phyloP scores from a whole-genome alignment of 2,329 filamentous ascomycete genomes.

The Sclerotiophoma versabilis region DNA sequence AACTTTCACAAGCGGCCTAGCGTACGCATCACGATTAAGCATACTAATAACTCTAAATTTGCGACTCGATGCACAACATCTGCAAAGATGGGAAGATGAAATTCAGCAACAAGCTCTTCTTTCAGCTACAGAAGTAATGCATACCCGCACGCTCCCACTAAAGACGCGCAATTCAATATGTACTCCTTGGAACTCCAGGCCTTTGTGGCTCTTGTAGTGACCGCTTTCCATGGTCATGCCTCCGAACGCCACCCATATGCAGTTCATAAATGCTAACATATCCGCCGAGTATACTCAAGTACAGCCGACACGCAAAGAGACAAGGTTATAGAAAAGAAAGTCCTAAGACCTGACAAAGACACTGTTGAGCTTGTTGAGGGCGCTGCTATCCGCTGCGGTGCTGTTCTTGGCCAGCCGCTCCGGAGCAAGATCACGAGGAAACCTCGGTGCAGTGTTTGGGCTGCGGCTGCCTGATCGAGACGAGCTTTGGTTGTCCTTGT shows the following conservation, averaged over 20 bases:
- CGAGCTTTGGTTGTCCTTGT: conserved; percentile 40
- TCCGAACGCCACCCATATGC: conserved; percentile 41
- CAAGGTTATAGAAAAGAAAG: background rate
- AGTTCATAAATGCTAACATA: conserved; percentile 31
- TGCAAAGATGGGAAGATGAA: background rate
- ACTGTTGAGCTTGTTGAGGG: conserved; percentile 45
- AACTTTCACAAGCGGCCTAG: conserved; percentile 13
- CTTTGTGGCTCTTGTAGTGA: conserved; percentile 7
- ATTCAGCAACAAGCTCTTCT: background rate
- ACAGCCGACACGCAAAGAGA: conserved; percentile 7
- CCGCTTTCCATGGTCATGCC: conserved; percentile 6
- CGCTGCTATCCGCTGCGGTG: conserved; percentile 39
- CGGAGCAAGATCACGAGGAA: conserved; percentile 42
- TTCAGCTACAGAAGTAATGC: conserved; percentile 1
- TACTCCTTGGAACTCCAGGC: conserved; percentile 14
- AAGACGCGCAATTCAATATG: background rate
- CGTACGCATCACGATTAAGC: conserved; percentile 18
- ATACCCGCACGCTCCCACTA: background rate
- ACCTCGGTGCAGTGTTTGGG: conserved; percentile 41
- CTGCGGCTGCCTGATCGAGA: conserved; percentile 54
- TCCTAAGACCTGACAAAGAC: conserved; percentile 41
- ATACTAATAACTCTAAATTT: conserved; percentile 27
- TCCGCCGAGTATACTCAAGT: conserved; percentile 5
- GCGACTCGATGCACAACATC: background rate
- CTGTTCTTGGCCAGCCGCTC: conserved; percentile 44